phyloP scores from a whole-genome alignment of 192 early-diverging fungal species.

The Coemansia sp. region DNA sequence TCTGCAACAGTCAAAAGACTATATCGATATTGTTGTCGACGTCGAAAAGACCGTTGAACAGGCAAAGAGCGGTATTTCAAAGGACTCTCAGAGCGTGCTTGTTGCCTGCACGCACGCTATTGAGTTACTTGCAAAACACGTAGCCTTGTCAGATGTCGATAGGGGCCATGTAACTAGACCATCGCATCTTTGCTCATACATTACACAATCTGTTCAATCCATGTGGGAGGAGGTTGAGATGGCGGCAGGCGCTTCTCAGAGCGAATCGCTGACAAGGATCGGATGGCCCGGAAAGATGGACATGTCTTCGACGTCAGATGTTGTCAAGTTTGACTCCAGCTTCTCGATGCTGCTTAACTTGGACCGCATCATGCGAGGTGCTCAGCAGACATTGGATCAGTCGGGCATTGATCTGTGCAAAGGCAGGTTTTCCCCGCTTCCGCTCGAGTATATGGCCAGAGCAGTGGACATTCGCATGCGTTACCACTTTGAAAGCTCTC shows the following conservation, averaged over 20 bases:
- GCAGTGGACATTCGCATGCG: conserved; percentile 64
- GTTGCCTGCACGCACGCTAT: conserved; percentile 18
- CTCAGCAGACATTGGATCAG: conserved; percentile 11
- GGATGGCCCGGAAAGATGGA: conserved; percentile 44
- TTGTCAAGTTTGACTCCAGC: conserved; percentile 26
- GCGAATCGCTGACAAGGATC: conserved; percentile 25
- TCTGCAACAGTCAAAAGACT: conserved; percentile 31
- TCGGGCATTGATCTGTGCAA: conserved; percentile 5
- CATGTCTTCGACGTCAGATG: conserved; percentile 15
- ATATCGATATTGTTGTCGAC: conserved; percentile 35
- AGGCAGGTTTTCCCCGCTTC: conserved; percentile 35
- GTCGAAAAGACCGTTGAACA: conserved; percentile 25
- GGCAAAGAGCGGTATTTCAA: conserved; percentile 5
- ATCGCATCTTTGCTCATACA: conserved; percentile 25
- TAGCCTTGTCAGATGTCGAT: neutral
- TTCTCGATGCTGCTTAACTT: conserved; percentile 35
- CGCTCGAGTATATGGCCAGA: conserved; percentile 54
- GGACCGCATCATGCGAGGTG: conserved; percentile 21
- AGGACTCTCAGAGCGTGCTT: conserved; percentile 20
- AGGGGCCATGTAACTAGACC: neutral
- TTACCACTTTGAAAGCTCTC: conserved; percentile 70
- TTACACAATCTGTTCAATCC: conserved; percentile 13
- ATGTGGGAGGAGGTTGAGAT: conserved; percentile 29
- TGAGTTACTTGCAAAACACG: conserved; percentile 13
- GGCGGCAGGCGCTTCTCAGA: conserved; percentile 22